These are phyloP conservation scores for Tilletiaria anomala DNA, from an alignment of 1,284 basidiomycete genomes.

Conservation along the genomic window DNA sequence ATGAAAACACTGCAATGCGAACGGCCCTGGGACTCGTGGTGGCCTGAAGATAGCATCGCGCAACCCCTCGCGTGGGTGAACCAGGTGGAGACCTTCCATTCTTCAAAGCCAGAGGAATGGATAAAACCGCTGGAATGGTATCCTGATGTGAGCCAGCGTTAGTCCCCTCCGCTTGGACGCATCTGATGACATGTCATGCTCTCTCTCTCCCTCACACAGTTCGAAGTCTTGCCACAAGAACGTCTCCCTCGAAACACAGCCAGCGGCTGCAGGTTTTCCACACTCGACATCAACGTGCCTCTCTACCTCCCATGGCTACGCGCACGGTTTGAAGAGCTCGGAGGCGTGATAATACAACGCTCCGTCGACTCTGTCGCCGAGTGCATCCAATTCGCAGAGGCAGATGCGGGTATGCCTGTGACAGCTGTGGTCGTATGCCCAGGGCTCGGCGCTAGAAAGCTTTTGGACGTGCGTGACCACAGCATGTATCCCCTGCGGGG, in stretches of 20 bases:
- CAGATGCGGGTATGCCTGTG: not conserved
- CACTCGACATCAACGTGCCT: slow-evolving; percentile 23
- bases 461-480: slow-evolving; percentile 12
- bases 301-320: slow-evolving; percentile 19
- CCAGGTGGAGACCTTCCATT: slow-evolving; percentile 18
- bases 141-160: slow-evolving; percentile 12
- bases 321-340: slow-evolving; percentile 12
- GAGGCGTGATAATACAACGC: slow-evolving; percentile 10
- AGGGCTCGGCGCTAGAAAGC: slow-evolving; percentile 14
- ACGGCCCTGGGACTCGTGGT: not conserved
- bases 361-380: slow-evolving; percentile 4
- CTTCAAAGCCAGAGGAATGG: not conserved
- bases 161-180: no score
- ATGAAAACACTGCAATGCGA: not conserved
- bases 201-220: no score
- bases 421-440: slow-evolving; percentile 12
- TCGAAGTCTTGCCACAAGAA: not conserved
- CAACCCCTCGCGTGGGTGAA: slow-evolving; percentile 22
- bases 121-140: slow-evolving; percentile 19
- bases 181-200: no score
- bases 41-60: not conserved
- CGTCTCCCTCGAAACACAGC: not conserved
- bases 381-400: not conserved
- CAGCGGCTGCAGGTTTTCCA: slow-evolving; percentile 16
- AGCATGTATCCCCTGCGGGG: slow-evolving; percentile 18